Evolutionary conservation across 2,329 filamentous ascomycete genomes (phyloP).

Genomic region (Fusarium buharicum): DNA sequence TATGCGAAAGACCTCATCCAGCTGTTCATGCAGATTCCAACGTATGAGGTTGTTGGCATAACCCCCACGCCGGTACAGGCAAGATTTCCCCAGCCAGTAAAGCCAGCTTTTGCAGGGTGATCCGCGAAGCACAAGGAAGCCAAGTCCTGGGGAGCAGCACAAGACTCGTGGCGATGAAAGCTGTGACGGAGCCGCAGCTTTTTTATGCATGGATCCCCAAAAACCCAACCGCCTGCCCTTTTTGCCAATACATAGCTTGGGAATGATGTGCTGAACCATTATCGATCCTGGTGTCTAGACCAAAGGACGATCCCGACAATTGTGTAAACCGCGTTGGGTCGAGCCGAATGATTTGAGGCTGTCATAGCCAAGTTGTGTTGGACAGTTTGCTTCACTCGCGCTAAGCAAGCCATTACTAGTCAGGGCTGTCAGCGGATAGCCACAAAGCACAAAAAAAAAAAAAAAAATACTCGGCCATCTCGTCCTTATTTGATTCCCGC

Average conservation of each 20-base stretch:
- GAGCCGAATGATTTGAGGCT: slow-evolving; percentile 16
- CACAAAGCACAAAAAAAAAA: not conserved
- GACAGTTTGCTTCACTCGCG: slow-evolving; percentile 1
- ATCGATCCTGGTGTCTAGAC: not conserved
- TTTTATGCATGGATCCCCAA: slow-evolving; percentile 18
- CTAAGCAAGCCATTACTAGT: slow-evolving; percentile 14
- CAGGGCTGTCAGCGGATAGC: slow-evolving; percentile 6
- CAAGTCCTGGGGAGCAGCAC: slow-evolving; percentile 7
- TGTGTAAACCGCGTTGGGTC: slow-evolving; percentile 5
- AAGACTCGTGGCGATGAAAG: slow-evolving; percentile 19
- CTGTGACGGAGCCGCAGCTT: slow-evolving; percentile 37
- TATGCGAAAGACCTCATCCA: slow-evolving; percentile 6
- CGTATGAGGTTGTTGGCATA: slow-evolving; percentile 13
- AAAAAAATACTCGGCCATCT: not conserved
- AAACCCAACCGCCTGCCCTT: slow-evolving; percentile 1
- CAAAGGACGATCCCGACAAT: not conserved
- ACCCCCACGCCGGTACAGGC: slow-evolving; percentile 32
- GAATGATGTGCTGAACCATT: not conserved
- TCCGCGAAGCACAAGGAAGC: slow-evolving; percentile 9
- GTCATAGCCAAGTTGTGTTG: slow-evolving; percentile 20
- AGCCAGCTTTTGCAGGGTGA: slow-evolving; percentile 23
- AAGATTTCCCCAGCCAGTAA: slow-evolving; percentile 34
- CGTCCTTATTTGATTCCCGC: slow-evolving; percentile 11
- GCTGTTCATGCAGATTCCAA: slow-evolving; percentile 20
- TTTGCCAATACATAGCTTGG: not conserved